phyloP scores from a whole-genome alignment of 306 rosid genomes.

The Prinsepia uniflora region DNA sequence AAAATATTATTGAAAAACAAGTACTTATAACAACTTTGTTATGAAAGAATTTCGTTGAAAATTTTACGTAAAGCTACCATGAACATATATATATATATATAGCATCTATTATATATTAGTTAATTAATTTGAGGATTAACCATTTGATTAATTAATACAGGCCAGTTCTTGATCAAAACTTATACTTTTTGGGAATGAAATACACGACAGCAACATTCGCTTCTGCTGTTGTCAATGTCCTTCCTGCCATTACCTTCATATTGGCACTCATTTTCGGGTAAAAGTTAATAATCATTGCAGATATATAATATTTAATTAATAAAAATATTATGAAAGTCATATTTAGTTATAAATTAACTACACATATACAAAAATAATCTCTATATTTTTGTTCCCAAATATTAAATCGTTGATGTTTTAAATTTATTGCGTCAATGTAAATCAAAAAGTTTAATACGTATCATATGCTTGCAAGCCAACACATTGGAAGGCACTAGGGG shows the following conservation, averaged over 20 bases:
- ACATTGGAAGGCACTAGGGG: conserved; percentile 6
- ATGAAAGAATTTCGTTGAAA: no score
- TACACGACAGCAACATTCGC: conserved; percentile 90
- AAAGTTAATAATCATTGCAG: background rate
- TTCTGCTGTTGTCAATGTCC: conserved; percentile 67
- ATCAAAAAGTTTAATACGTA: conserved; percentile 1
- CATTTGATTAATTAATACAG: conserved; percentile 34
- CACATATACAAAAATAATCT: no score
- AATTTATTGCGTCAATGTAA: conserved; percentile 3
- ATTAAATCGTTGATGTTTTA: no score
- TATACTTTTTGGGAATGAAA: conserved; percentile 88
- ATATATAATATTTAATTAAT: background rate
- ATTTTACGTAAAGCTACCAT: no score
- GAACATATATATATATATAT: no score
- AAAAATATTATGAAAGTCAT: no score
- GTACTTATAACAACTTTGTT: no score
- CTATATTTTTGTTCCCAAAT: no score
- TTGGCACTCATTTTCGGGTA: conserved; percentile 95
- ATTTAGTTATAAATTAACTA: no score
- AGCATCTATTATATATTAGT: background rate
- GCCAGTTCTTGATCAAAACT: conserved; percentile 95
- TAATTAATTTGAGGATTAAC: conserved; percentile 10
- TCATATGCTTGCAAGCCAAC: conserved; percentile 8
- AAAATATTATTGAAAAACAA: no score
- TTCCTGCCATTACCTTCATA: conserved; percentile 87